phyloP scores from a whole-genome alignment of 441 rosid species.

The Pelargonium australe region DNA sequence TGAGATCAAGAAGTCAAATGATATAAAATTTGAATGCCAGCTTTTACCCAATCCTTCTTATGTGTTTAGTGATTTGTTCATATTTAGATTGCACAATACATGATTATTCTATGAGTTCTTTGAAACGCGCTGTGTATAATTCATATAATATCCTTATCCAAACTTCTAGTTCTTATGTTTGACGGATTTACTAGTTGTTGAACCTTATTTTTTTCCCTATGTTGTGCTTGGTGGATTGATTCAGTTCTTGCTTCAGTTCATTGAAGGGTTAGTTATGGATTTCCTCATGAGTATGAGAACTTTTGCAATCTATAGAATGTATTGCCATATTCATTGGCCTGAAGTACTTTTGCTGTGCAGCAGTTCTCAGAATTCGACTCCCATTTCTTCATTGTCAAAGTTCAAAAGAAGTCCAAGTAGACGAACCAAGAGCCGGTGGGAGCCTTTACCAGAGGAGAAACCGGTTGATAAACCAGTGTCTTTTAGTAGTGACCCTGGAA shows the following conservation, averaged over 20 bases:
- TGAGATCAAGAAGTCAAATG: too few species aligned
- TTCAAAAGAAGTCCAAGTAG: constrained; percentile 63
- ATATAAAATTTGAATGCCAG: too few species aligned
- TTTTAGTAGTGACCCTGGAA: constrained; percentile 35
- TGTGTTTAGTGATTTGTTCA: neutral
- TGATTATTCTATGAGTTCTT: neutral
- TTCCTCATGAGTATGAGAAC: neutral
- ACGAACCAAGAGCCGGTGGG: constrained; percentile 96
- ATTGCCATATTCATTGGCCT: constrained; percentile 1
- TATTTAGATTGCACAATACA: neutral
- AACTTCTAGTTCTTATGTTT: neutral
- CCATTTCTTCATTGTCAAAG: constrained; percentile 35
- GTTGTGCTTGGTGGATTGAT: neutral
- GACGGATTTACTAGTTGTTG: neutral
- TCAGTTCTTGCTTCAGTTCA: neutral
- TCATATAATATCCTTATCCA: neutral
- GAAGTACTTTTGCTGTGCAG: constrained; percentile 17
- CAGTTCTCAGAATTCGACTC: constrained; percentile 38
- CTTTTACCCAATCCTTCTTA: neutral
- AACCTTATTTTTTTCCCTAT: neutral
- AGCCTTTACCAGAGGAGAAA: constrained; percentile 78
- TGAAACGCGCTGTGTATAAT: neutral
- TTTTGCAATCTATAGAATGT: neutral
- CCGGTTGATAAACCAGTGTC: constrained; percentile 41
- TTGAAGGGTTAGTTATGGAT: neutral